Base-by-base conservation (phyloP, 805 yeast genomes). In the Monosporozyma aquatica region DNA sequence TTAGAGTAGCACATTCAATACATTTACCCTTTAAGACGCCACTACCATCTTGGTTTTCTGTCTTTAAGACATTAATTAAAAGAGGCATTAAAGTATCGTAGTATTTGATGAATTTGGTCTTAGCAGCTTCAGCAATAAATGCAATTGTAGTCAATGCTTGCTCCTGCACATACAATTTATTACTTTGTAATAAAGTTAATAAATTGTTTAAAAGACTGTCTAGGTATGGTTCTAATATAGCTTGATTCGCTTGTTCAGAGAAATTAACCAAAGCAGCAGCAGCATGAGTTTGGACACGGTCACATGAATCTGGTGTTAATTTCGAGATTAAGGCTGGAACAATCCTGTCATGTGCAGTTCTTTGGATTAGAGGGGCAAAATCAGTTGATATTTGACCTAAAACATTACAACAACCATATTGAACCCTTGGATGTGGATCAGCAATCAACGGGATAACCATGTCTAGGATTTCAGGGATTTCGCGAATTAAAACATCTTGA, bases 261-360 rank as follows among this genome's bases (percentile, higher is more conserved):
- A 92, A 92, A 61, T 92, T 92, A 37, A 92, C 97, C 54, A 90
- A 70, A 0, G 98, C 98, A 41, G 98, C 98, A 34, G 98, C 97
- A 14, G 97, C 97, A 59, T 92, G 98, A 0, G 96, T 86, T 67
- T 90, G 97, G 20, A 92, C 98, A 56, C 97, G 72, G 40, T 94
- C 90, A 44, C 82, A 89, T 38, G 87, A 77, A 48, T 74, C 74
- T 47, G 73, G 70, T 2, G 81, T 78, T 41, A 92, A 72, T 69
- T 76, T 86, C 10, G 94, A 78, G 42, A 92, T 84, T 50, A 92
- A 71, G 2, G 94, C 92, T 6, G 97, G 97, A 43, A 92, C 69
- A 36, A 92, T 78, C 49, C 83, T 70, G 51, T 75, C 76, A 47
- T 89, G 95, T 17, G 87, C 74, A 40, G 84, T 78, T 53, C 81